Evolutionary conservation across 192 early-diverging fungal genomes (phyloP), one percentile per base, ranked within the genome.

Genomic region (Backusella luteola): DNA sequence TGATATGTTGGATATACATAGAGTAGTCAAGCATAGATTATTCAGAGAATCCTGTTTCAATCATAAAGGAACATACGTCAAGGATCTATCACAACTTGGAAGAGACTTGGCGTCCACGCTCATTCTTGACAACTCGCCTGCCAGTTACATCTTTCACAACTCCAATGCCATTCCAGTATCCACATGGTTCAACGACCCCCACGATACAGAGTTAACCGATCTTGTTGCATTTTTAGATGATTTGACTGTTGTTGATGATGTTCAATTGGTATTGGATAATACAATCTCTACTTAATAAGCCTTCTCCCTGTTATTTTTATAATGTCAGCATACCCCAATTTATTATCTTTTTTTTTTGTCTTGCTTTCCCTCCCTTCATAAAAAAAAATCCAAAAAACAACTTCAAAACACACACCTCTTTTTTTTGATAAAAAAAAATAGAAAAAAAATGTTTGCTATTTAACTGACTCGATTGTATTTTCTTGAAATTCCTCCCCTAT

Each of bases 21-120:
- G 85, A 44, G 92, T 92, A n/a, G 89, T 97, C 21, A 87, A 91
- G 76, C 94, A 96, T 82, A 87, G 95, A 49, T 85, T 97, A 70
- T 97, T 97, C 89, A 89, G 95, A 75, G 95, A 97, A 77, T 89
- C 93, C 5, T 97, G 95, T 81, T 89, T 92, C 41, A 87, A 94
- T 76, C 90, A 94, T 84, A 92, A 91, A 73, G 95, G 95, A 66
- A 95, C 93, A 84, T 96, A 96, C 78, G 94, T 96, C 78, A 97
- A 97, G 84, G 95, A 96, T 79, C 83, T 96, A 66, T 90, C 87
- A 76, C 88, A 90, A 79, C 87, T 96, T 35, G 94, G 95, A 19
- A 89, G 94, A 44, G 87, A 93, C 67, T 77, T 97, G 15, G 83
- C 85, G 59, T 85, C 89, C 73, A 88, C 91, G 34, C 93, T 96